Evolutionary conservation across 2,329 filamentous ascomycete species (phyloP).

Genomic region (Hirsutella rhossiliensis): DNA sequence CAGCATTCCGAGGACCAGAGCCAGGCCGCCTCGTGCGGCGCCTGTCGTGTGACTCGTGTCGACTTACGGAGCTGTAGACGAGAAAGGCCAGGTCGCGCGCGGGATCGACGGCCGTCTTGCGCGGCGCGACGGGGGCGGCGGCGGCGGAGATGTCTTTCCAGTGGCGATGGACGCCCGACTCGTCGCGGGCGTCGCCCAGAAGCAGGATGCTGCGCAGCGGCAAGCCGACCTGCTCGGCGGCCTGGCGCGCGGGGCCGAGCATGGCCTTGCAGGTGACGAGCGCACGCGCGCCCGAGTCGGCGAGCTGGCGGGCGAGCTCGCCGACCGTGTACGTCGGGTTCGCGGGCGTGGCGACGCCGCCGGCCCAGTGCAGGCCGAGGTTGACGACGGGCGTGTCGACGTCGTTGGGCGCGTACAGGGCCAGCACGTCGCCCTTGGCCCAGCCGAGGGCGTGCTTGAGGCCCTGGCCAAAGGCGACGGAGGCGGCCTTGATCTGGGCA

Average conservation of each 20-base stretch:
- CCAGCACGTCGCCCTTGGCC: slow-evolving; percentile 73
- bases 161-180: slow-evolving; percentile 49
- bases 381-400: slow-evolving; percentile 70
- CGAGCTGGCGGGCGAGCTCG: slow-evolving; percentile 76
- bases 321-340: slow-evolving; percentile 79
- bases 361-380: slow-evolving; percentile 74
- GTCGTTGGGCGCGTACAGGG: slow-evolving; percentile 72
- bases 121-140: slow-evolving; percentile 38
- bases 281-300: slow-evolving; percentile 62
- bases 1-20: background rate
- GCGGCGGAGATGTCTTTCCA: slow-evolving; percentile 56
- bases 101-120: slow-evolving; percentile 49
- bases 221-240: slow-evolving; percentile 59
- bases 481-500: slow-evolving; percentile 49
- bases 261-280: slow-evolving; percentile 62
- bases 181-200: slow-evolving; percentile 57
- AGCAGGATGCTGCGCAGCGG: slow-evolving; percentile 61
- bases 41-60: background rate
- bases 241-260: slow-evolving; percentile 52
- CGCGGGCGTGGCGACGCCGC: slow-evolving; percentile 70
- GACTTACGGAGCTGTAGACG: slow-evolving; percentile 59
- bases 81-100: slow-evolving; percentile 69
- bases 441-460: slow-evolving; percentile 64
- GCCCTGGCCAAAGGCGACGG: slow-evolving; percentile 68
- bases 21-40: no score